Conservation (phyloP, 805 yeast species). For the Lipomyces spencermartinsiae region DNA sequence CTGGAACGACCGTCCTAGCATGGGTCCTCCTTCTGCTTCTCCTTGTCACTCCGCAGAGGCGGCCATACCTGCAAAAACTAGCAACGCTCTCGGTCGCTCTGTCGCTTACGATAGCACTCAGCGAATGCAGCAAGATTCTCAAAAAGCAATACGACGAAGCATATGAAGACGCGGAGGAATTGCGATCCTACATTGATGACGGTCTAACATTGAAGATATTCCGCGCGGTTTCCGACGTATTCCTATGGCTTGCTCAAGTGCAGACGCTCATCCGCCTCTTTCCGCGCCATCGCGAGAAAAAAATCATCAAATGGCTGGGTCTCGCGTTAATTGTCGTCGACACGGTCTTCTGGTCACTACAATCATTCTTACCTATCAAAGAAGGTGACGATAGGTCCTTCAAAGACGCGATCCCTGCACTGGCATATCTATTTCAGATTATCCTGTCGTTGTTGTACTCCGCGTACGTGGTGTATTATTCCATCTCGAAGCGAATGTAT, state of each 20-base stretch:
- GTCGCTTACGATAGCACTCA: constrained; percentile 59
- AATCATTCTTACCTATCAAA: constrained; percentile 29
- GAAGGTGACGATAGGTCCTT: constrained; percentile 41
- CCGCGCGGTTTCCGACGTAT: constrained; percentile 51
- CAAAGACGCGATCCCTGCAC: constrained; percentile 44
- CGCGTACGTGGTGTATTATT: constrained; percentile 50
- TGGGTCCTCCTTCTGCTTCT: constrained; percentile 75
- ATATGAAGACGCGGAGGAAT: constrained; percentile 57
- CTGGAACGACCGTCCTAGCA: constrained; percentile 52
- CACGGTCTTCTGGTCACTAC: constrained; percentile 42
- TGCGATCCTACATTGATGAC: constrained; percentile 51
- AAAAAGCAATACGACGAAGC: constrained; percentile 58
- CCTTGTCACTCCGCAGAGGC: constrained; percentile 59
- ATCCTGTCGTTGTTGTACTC: constrained; percentile 45
- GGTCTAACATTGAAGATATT: constrained; percentile 50
- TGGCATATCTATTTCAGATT: constrained; percentile 46
- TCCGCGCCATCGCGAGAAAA: constrained; percentile 46
- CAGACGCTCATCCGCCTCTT: constrained; percentile 56
- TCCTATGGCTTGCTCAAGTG: constrained; percentile 62
- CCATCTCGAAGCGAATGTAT: constrained; percentile 50
- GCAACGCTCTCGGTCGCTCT: constrained; percentile 65
- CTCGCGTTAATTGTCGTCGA: constrained; percentile 45
- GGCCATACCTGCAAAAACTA: constrained; percentile 63
- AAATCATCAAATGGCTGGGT: constrained; percentile 47
- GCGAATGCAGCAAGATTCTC: constrained; percentile 55